Percentiles rank a stretch among this genome's conserved stretches.
phyloP scores from a whole-genome alignment of 2,329 filamentous ascomycete genomes.

The Xylaria sp. region DNA sequence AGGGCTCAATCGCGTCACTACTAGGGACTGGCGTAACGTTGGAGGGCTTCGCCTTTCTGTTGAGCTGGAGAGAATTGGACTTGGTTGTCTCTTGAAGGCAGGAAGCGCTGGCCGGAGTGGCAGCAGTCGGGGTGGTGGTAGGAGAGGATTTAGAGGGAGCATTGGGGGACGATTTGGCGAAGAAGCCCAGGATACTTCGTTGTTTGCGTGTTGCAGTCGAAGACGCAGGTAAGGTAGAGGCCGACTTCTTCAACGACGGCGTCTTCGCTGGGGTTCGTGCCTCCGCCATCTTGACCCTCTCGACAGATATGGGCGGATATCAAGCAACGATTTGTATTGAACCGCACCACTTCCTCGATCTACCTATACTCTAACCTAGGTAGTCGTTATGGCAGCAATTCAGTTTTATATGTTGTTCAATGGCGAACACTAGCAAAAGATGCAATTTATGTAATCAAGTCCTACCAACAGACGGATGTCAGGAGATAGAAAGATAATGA shows the following conservation, averaged over 20 bases:
- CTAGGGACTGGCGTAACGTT: constrained; percentile 76
- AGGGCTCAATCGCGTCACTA: constrained; percentile 73
- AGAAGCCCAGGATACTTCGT: constrained; percentile 82
- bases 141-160: constrained; percentile 38
- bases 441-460: not conserved
- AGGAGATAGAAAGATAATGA: not conserved
- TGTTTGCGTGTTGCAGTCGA: constrained; percentile 61
- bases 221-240: constrained; percentile 48
- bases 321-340: not conserved
- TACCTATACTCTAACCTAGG: not conserved
- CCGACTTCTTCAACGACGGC: constrained; percentile 52
- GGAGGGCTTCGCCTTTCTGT: constrained; percentile 46
- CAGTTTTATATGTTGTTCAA: not conserved
- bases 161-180: constrained; percentile 61
- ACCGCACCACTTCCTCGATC: not conserved
- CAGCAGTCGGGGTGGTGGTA: constrained; percentile 35
- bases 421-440: not conserved
- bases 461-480: not conserved
- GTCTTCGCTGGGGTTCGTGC: constrained; percentile 44
- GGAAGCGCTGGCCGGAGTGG: constrained; percentile 38
- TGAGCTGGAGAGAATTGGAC: constrained; percentile 49
- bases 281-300: constrained; percentile 36
- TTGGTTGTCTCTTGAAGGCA: constrained; percentile 56
- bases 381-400: not conserved
- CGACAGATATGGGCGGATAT: not conserved